Evolutionary conservation across 2,329 filamentous ascomycete species (phyloP).

Genomic region (Fonsecaea pugnacius): DNA sequence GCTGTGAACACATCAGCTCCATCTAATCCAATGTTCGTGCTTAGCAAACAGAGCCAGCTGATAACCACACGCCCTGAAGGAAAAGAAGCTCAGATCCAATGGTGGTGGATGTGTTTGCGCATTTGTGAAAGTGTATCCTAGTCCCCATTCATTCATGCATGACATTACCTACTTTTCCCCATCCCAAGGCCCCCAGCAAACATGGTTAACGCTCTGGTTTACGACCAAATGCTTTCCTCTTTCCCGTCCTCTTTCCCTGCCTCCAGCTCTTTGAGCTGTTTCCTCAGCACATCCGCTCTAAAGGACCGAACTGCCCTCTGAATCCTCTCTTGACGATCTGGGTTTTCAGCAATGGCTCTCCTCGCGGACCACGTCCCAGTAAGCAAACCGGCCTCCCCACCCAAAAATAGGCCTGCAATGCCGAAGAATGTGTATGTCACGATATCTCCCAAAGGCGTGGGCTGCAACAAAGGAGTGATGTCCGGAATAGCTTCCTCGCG

Average conservation of each 20-base stretch:
- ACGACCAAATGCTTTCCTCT: slow-evolving; percentile 27
- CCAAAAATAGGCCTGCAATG: slow-evolving; percentile 65
- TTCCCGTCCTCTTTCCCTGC: slow-evolving; percentile 40
- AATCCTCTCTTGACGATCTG: slow-evolving; percentile 59
- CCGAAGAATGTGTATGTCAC: slow-evolving; percentile 68
- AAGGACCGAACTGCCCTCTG: slow-evolving; percentile 67
- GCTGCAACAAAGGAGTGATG: slow-evolving; percentile 61
- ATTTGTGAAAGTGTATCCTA: not conserved
- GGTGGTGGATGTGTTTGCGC: not conserved
- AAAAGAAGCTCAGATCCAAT: not conserved
- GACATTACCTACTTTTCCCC: not conserved
- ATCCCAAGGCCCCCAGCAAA: not conserved
- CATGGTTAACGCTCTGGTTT: not conserved
- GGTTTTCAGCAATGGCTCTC: slow-evolving; percentile 58
- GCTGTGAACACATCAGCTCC: not conserved
- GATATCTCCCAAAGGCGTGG: slow-evolving; percentile 63
- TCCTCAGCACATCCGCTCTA: slow-evolving; percentile 65
- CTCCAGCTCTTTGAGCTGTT: slow-evolving; percentile 63
- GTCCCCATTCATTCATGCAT: not conserved
- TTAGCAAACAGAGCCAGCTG: not conserved
- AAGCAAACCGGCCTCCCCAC: slow-evolving; percentile 65
- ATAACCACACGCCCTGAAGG: not conserved
- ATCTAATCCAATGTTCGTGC: not conserved
- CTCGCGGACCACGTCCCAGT: slow-evolving; percentile 61
- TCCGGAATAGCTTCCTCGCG: slow-evolving; percentile 66